phyloP scores from a whole-genome alignment of 2,329 filamentous ascomycete genomes.

The Aspergillus awamori region DNA sequence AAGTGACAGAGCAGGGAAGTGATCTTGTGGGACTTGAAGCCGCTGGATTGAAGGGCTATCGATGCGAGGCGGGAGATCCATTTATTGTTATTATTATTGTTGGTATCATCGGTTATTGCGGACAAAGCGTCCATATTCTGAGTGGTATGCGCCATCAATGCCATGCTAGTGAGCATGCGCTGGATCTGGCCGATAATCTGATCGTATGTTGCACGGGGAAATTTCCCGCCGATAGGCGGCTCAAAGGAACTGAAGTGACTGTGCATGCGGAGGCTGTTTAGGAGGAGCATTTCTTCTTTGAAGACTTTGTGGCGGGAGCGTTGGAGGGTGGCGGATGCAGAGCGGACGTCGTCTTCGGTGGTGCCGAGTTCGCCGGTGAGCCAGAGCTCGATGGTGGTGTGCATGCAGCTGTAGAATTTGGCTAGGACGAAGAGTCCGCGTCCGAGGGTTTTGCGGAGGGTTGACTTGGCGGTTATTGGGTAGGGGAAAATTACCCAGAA shows the following conservation, averaged over 20 bases:
- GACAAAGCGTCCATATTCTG: slow-evolving; percentile 49
- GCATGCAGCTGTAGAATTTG: slow-evolving; percentile 72
- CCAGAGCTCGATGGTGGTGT: slow-evolving; percentile 65
- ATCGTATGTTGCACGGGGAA: slow-evolving; percentile 66
- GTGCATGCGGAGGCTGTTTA: slow-evolving; percentile 64
- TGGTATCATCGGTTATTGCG: not conserved
- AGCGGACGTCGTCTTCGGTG: slow-evolving; percentile 13
- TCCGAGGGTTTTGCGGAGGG: slow-evolving; percentile 67
- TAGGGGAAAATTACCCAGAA: slow-evolving; percentile 77
- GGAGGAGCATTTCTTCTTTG: slow-evolving; percentile 65
- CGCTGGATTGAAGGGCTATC: slow-evolving; percentile 57
- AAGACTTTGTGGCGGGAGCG: slow-evolving; percentile 62
- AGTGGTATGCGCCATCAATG: slow-evolving; percentile 65
- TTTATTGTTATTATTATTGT: slow-evolving; percentile 33
- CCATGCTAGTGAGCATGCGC: slow-evolving; percentile 61
- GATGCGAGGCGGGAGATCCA: slow-evolving; percentile 64
- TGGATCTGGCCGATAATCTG: slow-evolving; percentile 61
- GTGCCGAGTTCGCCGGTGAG: slow-evolving; percentile 59
- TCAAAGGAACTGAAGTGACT: slow-evolving; percentile 69
- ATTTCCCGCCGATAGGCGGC: slow-evolving; percentile 70
- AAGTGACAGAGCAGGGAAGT: slow-evolving; percentile 66
- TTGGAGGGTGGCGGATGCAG: slow-evolving; percentile 46
- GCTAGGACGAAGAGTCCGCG: slow-evolving; percentile 70
- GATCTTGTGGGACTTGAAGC: slow-evolving; percentile 55
- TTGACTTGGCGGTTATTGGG: slow-evolving; percentile 69